Percentiles rank a stretch among this genome's conserved stretches.
phyloP scores from a whole-genome alignment of 2,329 filamentous ascomycete genomes.

The Fusarium liriodendri region DNA sequence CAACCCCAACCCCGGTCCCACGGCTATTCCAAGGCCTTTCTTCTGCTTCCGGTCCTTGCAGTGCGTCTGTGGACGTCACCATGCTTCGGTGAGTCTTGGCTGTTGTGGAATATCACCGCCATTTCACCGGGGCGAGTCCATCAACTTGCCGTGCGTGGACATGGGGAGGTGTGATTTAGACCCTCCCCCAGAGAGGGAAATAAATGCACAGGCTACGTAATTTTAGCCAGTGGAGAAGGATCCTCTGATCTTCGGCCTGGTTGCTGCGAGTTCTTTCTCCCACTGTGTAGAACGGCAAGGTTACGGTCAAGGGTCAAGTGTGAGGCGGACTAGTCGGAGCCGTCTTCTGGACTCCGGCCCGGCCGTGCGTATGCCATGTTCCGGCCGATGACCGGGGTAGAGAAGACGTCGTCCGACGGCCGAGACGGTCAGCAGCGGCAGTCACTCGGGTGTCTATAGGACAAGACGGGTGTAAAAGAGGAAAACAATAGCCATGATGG shows the following conservation, averaged over 20 bases:
- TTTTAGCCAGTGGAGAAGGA: conserved; percentile 12
- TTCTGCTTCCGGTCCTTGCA: not conserved
- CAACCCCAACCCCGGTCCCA: conserved; percentile 7
- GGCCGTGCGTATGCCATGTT: conserved; percentile 7
- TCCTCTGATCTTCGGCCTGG: conserved; percentile 23
- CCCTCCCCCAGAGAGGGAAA: not conserved
- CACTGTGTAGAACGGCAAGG: conserved; percentile 24
- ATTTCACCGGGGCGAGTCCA: not conserved
- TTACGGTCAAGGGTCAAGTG: not conserved
- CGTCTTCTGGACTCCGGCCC: conserved; percentile 36
- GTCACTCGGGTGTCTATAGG: not conserved
- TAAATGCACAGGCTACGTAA: conserved; percentile 27
- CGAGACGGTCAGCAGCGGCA: conserved; percentile 19
- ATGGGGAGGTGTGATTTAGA: conserved; percentile 6
- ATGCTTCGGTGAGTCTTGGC: conserved; percentile 1
- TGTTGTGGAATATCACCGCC: conserved; percentile 1
- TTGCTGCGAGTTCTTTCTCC: conserved; percentile 4
- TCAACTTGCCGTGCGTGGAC: not conserved
- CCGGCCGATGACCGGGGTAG: conserved; percentile 6
- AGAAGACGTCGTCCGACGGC: conserved; percentile 19
- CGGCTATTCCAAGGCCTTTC: not conserved
- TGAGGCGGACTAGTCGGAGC: conserved; percentile 25
- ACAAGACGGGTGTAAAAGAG: not conserved
- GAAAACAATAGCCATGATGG: not conserved
- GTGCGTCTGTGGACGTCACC: not conserved